phyloP scores from a whole-genome alignment of 345 rosid genomes.

The Heritiera littoralis region DNA sequence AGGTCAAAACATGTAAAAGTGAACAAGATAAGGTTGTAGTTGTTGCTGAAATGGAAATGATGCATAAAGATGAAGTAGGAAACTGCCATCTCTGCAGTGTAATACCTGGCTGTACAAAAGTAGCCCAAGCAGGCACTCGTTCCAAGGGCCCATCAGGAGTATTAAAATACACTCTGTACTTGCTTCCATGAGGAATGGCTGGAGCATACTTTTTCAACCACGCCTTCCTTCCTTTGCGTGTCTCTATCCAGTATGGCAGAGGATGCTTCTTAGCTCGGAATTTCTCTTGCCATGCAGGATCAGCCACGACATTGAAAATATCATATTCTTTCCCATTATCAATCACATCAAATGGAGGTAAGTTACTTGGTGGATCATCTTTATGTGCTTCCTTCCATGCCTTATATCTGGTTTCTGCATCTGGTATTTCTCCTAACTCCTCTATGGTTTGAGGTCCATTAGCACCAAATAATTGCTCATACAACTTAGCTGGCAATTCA shows the following conservation, averaged over 20 bases:
- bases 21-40: neutral
- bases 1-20: neutral
- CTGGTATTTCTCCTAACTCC: slow-evolving; percentile 74
- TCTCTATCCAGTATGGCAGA: slow-evolving; percentile 86
- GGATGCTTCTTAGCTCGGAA: slow-evolving; percentile 73
- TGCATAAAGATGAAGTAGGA: slow-evolving; percentile 18
- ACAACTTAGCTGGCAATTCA: slow-evolving; percentile 86
- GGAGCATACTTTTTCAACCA: slow-evolving; percentile 88
- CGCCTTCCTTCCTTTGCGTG: slow-evolving; percentile 91
- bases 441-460: slow-evolving; percentile 87
- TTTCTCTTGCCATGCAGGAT: slow-evolving; percentile 69
- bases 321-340: slow-evolving; percentile 83
- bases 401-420: slow-evolving; percentile 79
- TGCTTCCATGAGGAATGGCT: slow-evolving; percentile 88
- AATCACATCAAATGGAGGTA: slow-evolving; percentile 77
- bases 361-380: slow-evolving; percentile 84
- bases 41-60: neutral
- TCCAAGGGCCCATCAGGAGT: slow-evolving; percentile 89
- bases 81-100: slow-evolving; percentile 17
- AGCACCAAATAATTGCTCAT: slow-evolving; percentile 90
- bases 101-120: slow-evolving; percentile 86
- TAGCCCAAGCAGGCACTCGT: slow-evolving; percentile 97
- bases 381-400: slow-evolving; percentile 80
- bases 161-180: slow-evolving; percentile 87
- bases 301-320: slow-evolving; percentile 49